Evolutionary conservation across 164 flowering plant species (phyloP).

Genomic region (Berberis thunbergii): DNA sequence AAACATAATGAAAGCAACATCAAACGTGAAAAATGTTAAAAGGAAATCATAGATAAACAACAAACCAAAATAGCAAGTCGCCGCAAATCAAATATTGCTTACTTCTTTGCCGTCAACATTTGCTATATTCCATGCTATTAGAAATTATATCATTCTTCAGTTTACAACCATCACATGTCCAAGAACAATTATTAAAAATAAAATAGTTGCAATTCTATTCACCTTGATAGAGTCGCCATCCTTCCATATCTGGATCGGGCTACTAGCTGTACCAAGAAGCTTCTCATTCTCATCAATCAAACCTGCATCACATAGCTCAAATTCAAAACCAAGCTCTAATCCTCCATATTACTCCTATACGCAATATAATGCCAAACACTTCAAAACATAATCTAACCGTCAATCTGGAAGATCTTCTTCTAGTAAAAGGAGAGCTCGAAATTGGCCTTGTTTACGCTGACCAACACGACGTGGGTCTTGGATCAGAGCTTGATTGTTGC

Average conservation of each 20-base stretch:
- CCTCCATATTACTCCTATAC: background rate
- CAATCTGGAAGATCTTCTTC: too few relatives aligned
- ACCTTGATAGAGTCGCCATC: constrained; percentile 90
- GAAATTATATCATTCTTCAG: too few relatives aligned
- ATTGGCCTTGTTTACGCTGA: too few relatives aligned
- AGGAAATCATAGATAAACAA: constrained; percentile 7
- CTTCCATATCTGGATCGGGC: constrained; percentile 97
- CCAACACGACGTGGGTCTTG: too few relatives aligned
- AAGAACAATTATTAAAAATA: background rate
- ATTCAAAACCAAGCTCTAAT: background rate
- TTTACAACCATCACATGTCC: too few relatives aligned
- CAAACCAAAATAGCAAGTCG: constrained; percentile 96
- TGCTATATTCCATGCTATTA: constrained; percentile 59
- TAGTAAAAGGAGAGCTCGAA: too few relatives aligned
- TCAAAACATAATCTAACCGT: too few relatives aligned
- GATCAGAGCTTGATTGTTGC: too few relatives aligned
- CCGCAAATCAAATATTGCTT: constrained; percentile 77
- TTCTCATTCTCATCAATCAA: constrained; percentile 72
- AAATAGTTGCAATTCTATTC: background rate
- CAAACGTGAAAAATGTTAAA: background rate
- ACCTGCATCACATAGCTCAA: constrained; percentile 37
- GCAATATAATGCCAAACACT: too few relatives aligned
- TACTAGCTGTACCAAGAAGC: constrained; percentile 77
- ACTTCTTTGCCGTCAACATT: constrained; percentile 68
- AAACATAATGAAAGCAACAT: background rate